Evolutionary conservation across 306 rosid species (phyloP), one percentile per base, ranked within the genome.

Genomic region (Arachis stenosperma): DNA sequence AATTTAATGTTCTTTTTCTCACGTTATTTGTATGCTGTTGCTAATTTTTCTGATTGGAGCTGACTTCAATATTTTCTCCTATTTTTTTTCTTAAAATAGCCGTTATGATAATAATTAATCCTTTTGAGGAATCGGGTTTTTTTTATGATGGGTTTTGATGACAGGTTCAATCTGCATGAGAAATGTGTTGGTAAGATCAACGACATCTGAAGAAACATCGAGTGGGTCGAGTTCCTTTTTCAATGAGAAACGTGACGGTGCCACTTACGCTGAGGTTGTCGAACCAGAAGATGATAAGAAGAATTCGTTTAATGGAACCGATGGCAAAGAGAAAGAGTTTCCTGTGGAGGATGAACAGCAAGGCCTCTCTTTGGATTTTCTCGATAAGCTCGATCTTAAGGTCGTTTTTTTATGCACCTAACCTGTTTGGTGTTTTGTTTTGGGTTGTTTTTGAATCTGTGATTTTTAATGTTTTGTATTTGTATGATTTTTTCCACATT

Each of bases 291-390:
- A 52, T 29, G 74, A 64, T 59, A 69, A 33, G 37, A 33, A 76
- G 22, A 76, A 69, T 9, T 77, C 48, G 1, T 76, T 68, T 63
- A 70, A 54, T 51, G 74, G 56, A 73, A 69, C 43, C 7, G 43
- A 37, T 52, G 83, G 41, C 14, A 62, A 81, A 9, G 77, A 85
- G 40, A 81, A 82, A 58, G 81, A 71, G 47, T 61, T 75, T 6
- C 66, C 68, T 8, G 79, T 33, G 47, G 83, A 83, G 61, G 96
- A 81, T 39, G 84, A 83, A 57, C 93, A 81, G 30, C 79, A 64
- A 40, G 64, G 51, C 3, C 57, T 57, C 70, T 53, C 83, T 1
- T 67, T 71, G 27, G 87, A 83, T 61, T 50, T 84, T n/a, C 76
- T 78, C 5, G 76, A 84, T 30, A 81, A 74, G 39, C 56, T 84